Percentiles rank a stretch among this genome's conserved stretches.
Conservation (phyloP, 2,329 filamentous ascomycete species). For the Ascocoryne sarcoides region DNA sequence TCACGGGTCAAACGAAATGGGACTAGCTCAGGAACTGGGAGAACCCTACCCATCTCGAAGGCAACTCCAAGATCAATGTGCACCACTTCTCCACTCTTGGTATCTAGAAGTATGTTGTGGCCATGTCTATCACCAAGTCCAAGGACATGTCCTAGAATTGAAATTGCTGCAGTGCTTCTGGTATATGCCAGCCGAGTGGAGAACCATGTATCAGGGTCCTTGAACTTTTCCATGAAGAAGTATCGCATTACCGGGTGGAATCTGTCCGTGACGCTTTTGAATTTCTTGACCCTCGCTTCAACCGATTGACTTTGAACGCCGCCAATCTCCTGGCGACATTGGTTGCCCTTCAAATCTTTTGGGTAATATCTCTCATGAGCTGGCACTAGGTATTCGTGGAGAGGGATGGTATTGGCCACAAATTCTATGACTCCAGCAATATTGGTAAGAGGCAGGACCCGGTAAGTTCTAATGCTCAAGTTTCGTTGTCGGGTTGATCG, state of each 20-base stretch:
- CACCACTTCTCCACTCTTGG: constrained; percentile 82
- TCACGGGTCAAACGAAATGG: constrained; percentile 92
- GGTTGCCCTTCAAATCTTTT: constrained; percentile 65
- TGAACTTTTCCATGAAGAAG: constrained; percentile 94
- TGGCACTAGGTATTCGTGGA: constrained; percentile 87
- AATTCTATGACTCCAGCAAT: constrained; percentile 93
- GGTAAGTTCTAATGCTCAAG: constrained; percentile 90
- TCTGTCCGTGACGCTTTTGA: constrained; percentile 66
- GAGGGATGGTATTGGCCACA: constrained; percentile 82
- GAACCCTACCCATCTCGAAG: constrained; percentile 91
- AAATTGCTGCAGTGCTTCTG: constrained; percentile 86
- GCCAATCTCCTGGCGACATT: constrained; percentile 72
- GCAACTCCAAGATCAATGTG: constrained; percentile 96
- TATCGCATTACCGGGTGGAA: constrained; percentile 93
- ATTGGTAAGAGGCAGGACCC: constrained; percentile 81
- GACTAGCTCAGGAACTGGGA: constrained; percentile 90
- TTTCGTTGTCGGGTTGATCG: constrained; percentile 79
- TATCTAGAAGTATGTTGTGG: constrained; percentile 92
- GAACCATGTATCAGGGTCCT: constrained; percentile 95
- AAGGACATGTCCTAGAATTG: constrained; percentile 86
- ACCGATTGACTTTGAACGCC: constrained; percentile 61
- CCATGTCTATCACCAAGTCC: constrained; percentile 91
- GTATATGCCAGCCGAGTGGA: constrained; percentile 82
- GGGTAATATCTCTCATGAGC: constrained; percentile 84
- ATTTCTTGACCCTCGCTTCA: constrained; percentile 65